A percentile compares a stretch with the other conserved stretches of the same genome.
Conservation (phyloP, 306 rosid genomes). For the Cucumis sativus region DNA sequence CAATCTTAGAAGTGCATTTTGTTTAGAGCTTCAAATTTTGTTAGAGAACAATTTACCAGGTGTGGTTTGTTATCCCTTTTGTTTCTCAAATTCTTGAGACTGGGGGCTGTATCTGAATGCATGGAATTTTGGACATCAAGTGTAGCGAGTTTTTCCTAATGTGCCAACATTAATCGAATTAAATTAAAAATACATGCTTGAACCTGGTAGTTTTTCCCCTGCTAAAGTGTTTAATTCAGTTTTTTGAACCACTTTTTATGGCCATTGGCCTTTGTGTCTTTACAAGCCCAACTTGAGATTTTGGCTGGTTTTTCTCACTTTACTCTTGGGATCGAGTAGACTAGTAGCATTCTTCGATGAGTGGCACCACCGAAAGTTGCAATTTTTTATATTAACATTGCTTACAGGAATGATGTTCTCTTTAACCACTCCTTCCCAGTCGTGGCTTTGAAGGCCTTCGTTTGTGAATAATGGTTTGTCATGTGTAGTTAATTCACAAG, state of each 20-base stretch:
- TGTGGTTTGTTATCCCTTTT: neutral
- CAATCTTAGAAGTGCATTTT: slow-evolving; percentile 18
- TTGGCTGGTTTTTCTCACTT: no score
- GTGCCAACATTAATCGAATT: neutral
- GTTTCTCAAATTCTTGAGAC: neutral
- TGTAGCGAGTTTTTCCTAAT: neutral
- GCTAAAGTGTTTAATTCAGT: neutral
- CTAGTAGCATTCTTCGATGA: neutral
- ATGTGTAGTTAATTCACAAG: neutral
- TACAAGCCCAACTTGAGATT: no score
- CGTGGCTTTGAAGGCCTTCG: neutral
- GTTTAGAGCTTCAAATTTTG: neutral
- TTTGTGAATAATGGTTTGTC: neutral
- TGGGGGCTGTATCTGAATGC: neutral
- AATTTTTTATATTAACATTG: no score
- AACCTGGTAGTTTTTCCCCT: neutral
- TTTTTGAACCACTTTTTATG: neutral
- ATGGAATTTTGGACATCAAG: neutral
- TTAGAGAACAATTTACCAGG: neutral
- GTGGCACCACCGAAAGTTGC: slow-evolving; percentile 19
- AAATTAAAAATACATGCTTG: neutral
- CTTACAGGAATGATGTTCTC: slow-evolving; percentile 3
- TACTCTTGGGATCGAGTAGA: no score
- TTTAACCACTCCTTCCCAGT: neutral
- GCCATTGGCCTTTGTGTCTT: neutral